Percentiles rank a stretch among this genome's conserved stretches.
These are phyloP conservation scores for Arabis alpina DNA, from an alignment of 345 rosid genomes.

Conservation along the genomic window DNA sequence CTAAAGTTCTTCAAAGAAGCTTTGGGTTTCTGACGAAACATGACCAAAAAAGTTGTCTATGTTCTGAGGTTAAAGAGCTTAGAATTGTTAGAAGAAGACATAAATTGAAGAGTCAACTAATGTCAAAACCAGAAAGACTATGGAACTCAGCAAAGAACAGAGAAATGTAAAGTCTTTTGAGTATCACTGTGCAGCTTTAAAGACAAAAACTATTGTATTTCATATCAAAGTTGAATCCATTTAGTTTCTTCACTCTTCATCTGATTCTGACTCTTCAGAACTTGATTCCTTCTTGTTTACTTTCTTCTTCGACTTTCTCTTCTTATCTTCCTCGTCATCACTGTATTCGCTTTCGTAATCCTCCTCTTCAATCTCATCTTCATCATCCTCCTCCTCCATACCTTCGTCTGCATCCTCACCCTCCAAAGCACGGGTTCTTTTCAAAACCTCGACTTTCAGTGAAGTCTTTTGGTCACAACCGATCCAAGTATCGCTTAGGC, in stretches of 20 bases:
- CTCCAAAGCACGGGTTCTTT: slow-evolving; percentile 72
- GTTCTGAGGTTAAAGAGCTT: slow-evolving; percentile 13
- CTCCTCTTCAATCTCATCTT: slow-evolving; percentile 83
- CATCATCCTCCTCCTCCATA: slow-evolving; percentile 60
- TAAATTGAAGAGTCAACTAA: not conserved
- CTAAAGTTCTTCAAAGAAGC: slow-evolving; percentile 18
- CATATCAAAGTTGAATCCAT: slow-evolving; percentile 24
- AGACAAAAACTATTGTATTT: slow-evolving; percentile 25
- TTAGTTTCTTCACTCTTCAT: slow-evolving; percentile 59
- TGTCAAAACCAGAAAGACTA: not conserved
- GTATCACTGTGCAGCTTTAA: slow-evolving; percentile 25
- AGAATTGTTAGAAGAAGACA: slow-evolving; percentile 11
- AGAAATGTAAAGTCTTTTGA: slow-evolving; percentile 9
- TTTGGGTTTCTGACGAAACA: not conserved
- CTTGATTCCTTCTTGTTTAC: slow-evolving; percentile 53
- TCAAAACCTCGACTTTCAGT: slow-evolving; percentile 74
- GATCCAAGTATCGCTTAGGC: slow-evolving; percentile 89
- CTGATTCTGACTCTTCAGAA: slow-evolving; percentile 71
- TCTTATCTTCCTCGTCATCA: slow-evolving; percentile 81
- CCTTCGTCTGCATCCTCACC: slow-evolving; percentile 75
- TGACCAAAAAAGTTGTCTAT: not conserved
- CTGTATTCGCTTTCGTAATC: slow-evolving; percentile 94
- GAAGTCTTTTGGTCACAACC: slow-evolving; percentile 78
- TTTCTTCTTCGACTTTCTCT: slow-evolving; percentile 60
- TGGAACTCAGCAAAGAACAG: not conserved